Evolutionary conservation across 176 grass and related monocot genomes (phyloP), one percentile per base, ranked within the genome.

Genomic region (Phyllostachys edulis): DNA sequence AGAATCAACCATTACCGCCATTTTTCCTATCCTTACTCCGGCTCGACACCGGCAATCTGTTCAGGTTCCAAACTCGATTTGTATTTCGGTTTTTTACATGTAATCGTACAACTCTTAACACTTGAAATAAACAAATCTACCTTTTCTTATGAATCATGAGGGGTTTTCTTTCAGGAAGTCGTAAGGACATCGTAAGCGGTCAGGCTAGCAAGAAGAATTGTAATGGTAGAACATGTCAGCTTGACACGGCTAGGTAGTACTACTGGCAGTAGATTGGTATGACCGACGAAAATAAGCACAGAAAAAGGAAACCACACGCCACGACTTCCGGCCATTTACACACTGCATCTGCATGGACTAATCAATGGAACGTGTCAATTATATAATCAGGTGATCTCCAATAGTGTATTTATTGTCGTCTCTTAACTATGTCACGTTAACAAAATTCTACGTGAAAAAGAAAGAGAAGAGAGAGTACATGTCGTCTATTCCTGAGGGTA

Each of bases 361-460:
- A 71, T 86, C 56, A 82, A 82, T 37, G 21, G 63, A 85, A 45
- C 38, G 21, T 29, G 15, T 8, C 40, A 4, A 40, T 73, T 51
- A 34, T 42, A 1, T 44, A 56, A 46, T 15, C 18, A n/a, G n/a
- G n/a, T n/a, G n/a, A n/a, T n/a, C n/a, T n/a, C n/a, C n/a, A n/a
- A n/a, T n/a, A n/a, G n/a, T n/a, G n/a, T n/a, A n/a, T n/a, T n/a
- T n/a, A n/a, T n/a, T n/a, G n/a, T n/a, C n/a, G n/a, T n/a, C n/a
- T n/a, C n/a, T n/a, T n/a, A n/a, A n/a, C n/a, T n/a, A n/a, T n/a
- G n/a, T n/a, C n/a, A n/a, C n/a, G n/a, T n/a, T n/a, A n/a, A n/a
- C n/a, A n/a, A n/a, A n/a, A n/a, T n/a, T n/a, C n/a, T n/a, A n/a
- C n/a, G n/a, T n/a, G n/a, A n/a, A n/a, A n/a, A n/a, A n/a, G n/a